A percentile compares a stretch with the other conserved stretches of the same genome.
Evolutionary conservation across 768 basidiomycete genomes (phyloP).

Genomic region (Porphyrellus cyaneotinctus): DNA sequence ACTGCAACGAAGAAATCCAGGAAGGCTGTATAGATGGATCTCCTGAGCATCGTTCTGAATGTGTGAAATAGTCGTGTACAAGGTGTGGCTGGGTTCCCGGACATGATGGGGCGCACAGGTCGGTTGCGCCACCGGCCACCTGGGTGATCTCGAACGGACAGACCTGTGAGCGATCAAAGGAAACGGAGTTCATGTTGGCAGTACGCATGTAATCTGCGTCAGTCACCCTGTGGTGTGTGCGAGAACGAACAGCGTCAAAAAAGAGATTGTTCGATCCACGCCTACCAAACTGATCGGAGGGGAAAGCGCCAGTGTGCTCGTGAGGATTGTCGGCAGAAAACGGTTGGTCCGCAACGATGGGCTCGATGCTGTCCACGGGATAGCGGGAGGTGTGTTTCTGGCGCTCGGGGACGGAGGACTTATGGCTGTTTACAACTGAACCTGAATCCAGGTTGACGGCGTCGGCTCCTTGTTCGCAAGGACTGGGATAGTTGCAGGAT

Average conservation of each 20-base stretch:
- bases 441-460: constrained; percentile 6
- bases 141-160: constrained; percentile 18
- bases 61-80: constrained; percentile 26
- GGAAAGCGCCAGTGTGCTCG: constrained; percentile 8
- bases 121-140: constrained; percentile 20
- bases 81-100: constrained; percentile 23
- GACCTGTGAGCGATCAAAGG: constrained; percentile 23
- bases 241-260: constrained; percentile 36
- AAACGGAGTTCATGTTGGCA: constrained; percentile 18
- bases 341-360: constrained; percentile 8
- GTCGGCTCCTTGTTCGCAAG: constrained; percentile 20
- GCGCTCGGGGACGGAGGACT: constrained; percentile 15
- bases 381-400: constrained; percentile 17
- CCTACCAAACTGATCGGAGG: constrained; percentile 27
- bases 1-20: constrained; percentile 29
- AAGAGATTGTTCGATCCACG: constrained; percentile 36
- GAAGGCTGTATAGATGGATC: constrained; percentile 23
- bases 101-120: constrained; percentile 24
- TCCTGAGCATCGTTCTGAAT: constrained; percentile 19
- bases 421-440: constrained; percentile 8
- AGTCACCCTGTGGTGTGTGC: constrained; percentile 21
- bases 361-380: constrained; percentile 16
- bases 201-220: constrained; percentile 21
- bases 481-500: constrained; percentile 15
- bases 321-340: constrained; percentile 13